Base-by-base conservation (phyloP, 2,329 filamentous ascomycete species). In the Fusarium floridanum region DNA sequence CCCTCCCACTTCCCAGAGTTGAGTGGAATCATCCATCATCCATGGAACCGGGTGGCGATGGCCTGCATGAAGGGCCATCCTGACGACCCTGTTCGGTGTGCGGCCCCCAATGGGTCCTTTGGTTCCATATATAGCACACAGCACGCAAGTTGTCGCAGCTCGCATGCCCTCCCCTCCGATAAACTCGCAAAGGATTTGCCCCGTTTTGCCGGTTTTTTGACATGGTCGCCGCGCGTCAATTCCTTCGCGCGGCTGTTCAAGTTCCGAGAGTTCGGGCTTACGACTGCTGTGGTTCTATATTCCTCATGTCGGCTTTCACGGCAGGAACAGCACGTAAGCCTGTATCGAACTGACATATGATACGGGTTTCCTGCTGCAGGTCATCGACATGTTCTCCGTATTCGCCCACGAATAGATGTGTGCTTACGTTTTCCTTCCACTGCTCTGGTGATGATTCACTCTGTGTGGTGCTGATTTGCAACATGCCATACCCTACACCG, bases 201-300 rank as follows among this genome's bases (percentile, higher is more conserved):
- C 32, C 34, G 61, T 32, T 63, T 56, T 56, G 24, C 61, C 61
- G 34, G 29, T 56, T 56, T 64, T 16, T 24, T 24, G 29, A 64
- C 45, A 43, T 56, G 45, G 45, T 17, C 48, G 48, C 48, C 32
- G 48, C 61, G 61, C 48, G 34, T 37, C 61, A 64, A 64, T 64
- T 53, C 61, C 61, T 56, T 56, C 61, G 61, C 61, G 61, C 61
- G 61, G 61, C 61, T 56, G 61, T 64, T 24, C 39, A 43, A 17
- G 57, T 61, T 61, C 37, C 24, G 57, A 27, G 16, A n/a, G 22
- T 29, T 32, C 17, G 17, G 48, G 48, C 48, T 53, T n/a, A 32
- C 27, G 48, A 32, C 27, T 29, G 6, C 9, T 53, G 48, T 27
- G 48, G 48, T 53, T n/a, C 48, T 27, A 22, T 53, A 53, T 53